Conservation (phyloP, 2,329 filamentous ascomycete species). For the Zymoseptoria brevis region DNA sequence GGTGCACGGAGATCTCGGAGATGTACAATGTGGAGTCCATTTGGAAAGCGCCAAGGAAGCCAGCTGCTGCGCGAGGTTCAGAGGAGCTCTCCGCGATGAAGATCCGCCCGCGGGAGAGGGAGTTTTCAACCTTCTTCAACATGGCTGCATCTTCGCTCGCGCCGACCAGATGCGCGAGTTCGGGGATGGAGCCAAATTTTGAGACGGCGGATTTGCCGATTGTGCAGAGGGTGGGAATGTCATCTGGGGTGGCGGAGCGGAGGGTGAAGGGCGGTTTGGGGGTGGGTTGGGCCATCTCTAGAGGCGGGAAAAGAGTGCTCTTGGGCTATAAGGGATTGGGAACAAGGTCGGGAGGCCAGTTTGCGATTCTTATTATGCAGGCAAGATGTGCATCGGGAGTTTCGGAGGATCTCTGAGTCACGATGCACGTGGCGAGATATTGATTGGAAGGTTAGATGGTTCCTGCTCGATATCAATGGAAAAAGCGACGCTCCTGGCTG, state of each 20-base stretch:
- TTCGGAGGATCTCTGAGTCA: not conserved
- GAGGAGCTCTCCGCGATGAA: slow-evolving; percentile 1
- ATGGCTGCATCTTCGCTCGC: not conserved
- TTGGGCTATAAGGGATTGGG: too few species aligned
- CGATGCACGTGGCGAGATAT: not conserved
- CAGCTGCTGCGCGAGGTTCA: not conserved
- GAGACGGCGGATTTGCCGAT: not conserved
- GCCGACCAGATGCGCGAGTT: slow-evolving; percentile 3
- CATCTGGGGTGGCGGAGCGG: slow-evolving; percentile 2
- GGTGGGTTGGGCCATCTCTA: not conserved
- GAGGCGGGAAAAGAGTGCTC: too few species aligned
- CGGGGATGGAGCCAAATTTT: slow-evolving; percentile 5
- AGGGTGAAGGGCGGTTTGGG: not conserved
- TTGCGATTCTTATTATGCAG: too few species aligned
- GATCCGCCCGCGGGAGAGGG: slow-evolving; percentile 7
- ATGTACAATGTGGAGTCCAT: slow-evolving; percentile 7
- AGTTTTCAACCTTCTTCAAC: not conserved
- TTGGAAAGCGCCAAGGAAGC: slow-evolving; percentile 6
- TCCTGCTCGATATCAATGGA: not conserved
- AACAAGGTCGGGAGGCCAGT: too few species aligned
- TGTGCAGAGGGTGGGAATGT: not conserved
- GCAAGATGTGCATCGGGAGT: not conserved
- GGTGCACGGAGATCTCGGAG: slow-evolving; percentile 7
- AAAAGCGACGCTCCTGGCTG: too few species aligned
- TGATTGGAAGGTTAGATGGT: not conserved